These are phyloP conservation scores for Pleurotus ostreatus DNA, from an alignment of 768 basidiomycete species.

Conservation along the genomic window DNA sequence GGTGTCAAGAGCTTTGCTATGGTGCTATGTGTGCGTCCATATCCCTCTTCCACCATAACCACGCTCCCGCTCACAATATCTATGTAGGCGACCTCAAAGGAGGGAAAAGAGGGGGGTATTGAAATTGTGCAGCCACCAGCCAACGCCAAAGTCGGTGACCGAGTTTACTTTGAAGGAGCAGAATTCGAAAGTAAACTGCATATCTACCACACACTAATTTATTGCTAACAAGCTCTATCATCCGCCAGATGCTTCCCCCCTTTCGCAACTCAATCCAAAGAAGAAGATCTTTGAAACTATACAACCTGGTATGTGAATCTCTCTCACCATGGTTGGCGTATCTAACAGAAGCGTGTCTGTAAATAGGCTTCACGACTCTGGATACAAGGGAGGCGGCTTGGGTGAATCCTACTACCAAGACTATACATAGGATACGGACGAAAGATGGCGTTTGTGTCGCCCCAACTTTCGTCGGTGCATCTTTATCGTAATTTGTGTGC, in stretches of 20 bases:
- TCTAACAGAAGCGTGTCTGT: not conserved
- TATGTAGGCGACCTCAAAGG: constrained; percentile 80
- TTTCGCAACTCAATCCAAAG: constrained; percentile 92
- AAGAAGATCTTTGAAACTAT: constrained; percentile 99
- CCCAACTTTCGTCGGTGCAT: constrained; percentile 82
- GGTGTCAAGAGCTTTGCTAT: constrained; percentile 98
- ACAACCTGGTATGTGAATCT: constrained; percentile 65
- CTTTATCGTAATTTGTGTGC: constrained; percentile 66
- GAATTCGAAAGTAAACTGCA: constrained; percentile 69
- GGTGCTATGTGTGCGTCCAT: constrained; percentile 77
- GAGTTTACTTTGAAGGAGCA: constrained; percentile 91
- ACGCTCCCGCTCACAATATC: not conserved
- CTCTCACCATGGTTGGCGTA: not conserved
- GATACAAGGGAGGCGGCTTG: constrained; percentile 88
- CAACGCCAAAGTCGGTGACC: constrained; percentile 84
- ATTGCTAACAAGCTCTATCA: constrained; percentile 3
- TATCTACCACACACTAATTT: not conserved
- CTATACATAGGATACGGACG: constrained; percentile 81
- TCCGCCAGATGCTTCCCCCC: constrained; percentile 51
- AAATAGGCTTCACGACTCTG: constrained; percentile 80
- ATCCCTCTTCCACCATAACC: not conserved
- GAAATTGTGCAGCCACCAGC: constrained; percentile 89
- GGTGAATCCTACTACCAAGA: constrained; percentile 80
- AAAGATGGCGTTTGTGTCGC: constrained; percentile 79
- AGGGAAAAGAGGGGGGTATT: constrained; percentile 85